A percentile compares a stretch with the other conserved stretches of the same genome.
These are phyloP conservation scores for Sporobolomyces pararoseus DNA, from an alignment of 768 basidiomycete genomes.

Conservation along the genomic window DNA sequence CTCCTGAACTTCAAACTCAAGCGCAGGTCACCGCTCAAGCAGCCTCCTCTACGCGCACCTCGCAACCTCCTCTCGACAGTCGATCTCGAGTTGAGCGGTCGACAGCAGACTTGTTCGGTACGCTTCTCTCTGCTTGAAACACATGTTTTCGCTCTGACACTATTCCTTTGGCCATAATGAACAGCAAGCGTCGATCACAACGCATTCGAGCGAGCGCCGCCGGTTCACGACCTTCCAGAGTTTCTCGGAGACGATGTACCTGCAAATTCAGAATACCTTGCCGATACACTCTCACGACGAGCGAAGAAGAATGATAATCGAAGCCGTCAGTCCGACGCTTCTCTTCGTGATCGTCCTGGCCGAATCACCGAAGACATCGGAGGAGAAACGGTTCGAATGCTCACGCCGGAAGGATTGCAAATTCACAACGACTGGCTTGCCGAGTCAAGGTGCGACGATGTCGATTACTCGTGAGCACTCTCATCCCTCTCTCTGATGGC, in stretches of 20 bases:
- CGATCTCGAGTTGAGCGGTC: neutral
- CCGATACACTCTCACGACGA: constrained; percentile 62
- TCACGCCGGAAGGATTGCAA: constrained; percentile 63
- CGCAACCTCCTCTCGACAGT: neutral
- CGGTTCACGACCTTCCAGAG: constrained; percentile 74
- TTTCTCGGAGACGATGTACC: constrained; percentile 90
- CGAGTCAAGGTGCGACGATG: neutral
- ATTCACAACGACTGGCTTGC: constrained; percentile 69
- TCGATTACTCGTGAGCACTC: neutral
- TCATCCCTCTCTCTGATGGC: neutral
- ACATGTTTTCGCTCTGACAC: neutral
- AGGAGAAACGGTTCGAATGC: constrained; percentile 79
- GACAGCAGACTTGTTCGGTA: constrained; percentile 41
- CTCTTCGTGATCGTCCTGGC: constrained; percentile 35
- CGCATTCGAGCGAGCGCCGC: constrained; percentile 70
- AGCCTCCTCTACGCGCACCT: neutral
- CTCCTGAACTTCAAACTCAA: neutral
- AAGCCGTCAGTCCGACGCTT: neutral
- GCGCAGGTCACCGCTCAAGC: too few relatives aligned
- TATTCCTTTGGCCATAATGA: too few relatives aligned
- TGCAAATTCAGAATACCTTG: constrained; percentile 79
- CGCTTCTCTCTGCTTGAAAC: neutral
- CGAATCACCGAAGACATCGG: constrained; percentile 53
- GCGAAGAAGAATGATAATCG: constrained; percentile 66
- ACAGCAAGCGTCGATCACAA: constrained; percentile 64